These are phyloP conservation scores for Leccinum longicurvipes DNA, from an alignment of 768 basidiomycete genomes.

Conservation along the genomic window DNA sequence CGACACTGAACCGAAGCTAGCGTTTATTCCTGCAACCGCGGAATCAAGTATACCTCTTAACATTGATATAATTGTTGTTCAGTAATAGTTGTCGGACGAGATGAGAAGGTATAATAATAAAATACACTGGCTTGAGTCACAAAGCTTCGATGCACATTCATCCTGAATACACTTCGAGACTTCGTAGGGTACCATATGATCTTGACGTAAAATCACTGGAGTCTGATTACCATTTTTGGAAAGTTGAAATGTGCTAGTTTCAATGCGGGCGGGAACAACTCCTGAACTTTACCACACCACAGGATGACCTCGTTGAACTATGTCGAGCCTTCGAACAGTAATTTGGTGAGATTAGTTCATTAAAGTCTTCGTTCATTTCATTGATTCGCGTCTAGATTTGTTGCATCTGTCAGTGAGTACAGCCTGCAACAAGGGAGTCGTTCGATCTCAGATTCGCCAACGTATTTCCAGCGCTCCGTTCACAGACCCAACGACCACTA, in stretches of 20 bases:
- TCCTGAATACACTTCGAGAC: background rate
- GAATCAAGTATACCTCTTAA: background rate
- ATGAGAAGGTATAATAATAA: background rate
- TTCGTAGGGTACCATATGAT: background rate
- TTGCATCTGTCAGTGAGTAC: slow-evolving; percentile 66
- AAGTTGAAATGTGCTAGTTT: background rate
- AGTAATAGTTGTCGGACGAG: background rate
- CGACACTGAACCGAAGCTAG: background rate
- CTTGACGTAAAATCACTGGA: slow-evolving; percentile 18
- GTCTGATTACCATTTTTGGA: slow-evolving; percentile 17
- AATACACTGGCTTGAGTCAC: background rate
- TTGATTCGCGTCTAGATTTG: slow-evolving; percentile 51
- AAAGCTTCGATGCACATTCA: background rate
- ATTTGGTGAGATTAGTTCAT: slow-evolving; percentile 49
- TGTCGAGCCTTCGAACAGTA: slow-evolving; percentile 58
- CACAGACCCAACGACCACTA: slow-evolving; percentile 69
- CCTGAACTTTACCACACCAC: slow-evolving; percentile 8
- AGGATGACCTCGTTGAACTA: slow-evolving; percentile 44
- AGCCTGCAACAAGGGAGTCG: background rate
- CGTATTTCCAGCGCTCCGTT: slow-evolving; percentile 57
- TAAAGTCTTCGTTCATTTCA: background rate
- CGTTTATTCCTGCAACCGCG: background rate
- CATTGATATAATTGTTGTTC: background rate
- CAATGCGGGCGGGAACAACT: background rate
- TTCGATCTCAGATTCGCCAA: slow-evolving; percentile 9